Evolutionary conservation across 805 yeast species (phyloP).

Genomic region (Saccharomycopsis schoenii): DNA sequence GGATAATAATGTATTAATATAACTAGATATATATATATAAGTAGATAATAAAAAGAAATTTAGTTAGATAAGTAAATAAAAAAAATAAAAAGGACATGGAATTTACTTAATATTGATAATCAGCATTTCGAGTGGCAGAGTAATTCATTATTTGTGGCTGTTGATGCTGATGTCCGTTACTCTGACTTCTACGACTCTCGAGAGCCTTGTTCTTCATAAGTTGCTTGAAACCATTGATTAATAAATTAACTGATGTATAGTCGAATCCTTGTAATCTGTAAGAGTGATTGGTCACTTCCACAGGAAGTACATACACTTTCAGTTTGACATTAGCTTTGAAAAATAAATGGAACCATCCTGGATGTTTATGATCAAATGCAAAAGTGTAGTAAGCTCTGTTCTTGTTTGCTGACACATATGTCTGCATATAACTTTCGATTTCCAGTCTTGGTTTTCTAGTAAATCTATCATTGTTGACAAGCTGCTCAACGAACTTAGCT

Average conservation of each 20-base stretch:
- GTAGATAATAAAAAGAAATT: neutral
- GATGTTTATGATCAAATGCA: constrained; percentile 79
- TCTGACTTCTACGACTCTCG: neutral
- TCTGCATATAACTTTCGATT: constrained; percentile 76
- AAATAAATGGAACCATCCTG: constrained; percentile 87
- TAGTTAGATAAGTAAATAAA: neutral
- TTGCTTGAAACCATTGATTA: constrained; percentile 93
- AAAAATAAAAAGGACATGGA: neutral
- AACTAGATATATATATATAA: neutral
- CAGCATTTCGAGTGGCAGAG: neutral
- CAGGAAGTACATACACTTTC: constrained; percentile 76
- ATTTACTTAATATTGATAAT: neutral
- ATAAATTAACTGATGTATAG: constrained; percentile 80
- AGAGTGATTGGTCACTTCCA: constrained; percentile 82
- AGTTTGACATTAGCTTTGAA: constrained; percentile 72
- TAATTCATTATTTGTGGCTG: neutral
- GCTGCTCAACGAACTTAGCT: constrained; percentile 72
- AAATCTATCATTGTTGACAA: constrained; percentile 83
- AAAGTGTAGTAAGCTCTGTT: constrained; percentile 84
- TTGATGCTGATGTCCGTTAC: neutral
- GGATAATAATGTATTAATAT: neutral
- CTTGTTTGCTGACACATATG: constrained; percentile 86
- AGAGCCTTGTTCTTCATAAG: constrained; percentile 25
- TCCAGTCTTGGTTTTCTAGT: constrained; percentile 70
- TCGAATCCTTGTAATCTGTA: constrained; percentile 67